Conservation (phyloP, 2,329 filamentous ascomycete species). For the Trichoderma koningii region DNA sequence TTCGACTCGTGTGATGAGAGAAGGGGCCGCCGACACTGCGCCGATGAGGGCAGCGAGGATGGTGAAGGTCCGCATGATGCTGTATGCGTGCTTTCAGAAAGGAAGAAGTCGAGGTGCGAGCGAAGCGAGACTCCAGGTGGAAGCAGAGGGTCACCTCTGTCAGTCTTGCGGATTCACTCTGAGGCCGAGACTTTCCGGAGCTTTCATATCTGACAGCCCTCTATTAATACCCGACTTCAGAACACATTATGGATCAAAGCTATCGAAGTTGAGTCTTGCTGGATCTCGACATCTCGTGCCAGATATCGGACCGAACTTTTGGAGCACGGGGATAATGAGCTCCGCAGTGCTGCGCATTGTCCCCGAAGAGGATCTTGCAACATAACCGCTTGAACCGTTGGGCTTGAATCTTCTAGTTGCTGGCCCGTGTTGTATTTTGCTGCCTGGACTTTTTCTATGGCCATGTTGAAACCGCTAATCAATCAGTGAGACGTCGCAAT, state of each 20-base stretch:
- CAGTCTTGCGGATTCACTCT: neutral
- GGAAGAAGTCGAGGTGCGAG: neutral
- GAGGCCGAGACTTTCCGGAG: neutral
- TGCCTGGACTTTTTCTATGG: neutral
- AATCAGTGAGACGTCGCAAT: neutral
- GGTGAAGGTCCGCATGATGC: slow-evolving; percentile 3
- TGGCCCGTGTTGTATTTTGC: too few relatives aligned
- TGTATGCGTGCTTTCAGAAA: neutral
- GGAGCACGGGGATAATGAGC: neutral
- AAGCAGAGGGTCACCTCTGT: too few relatives aligned
- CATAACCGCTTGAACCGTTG: too few relatives aligned
- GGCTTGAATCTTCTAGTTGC: neutral
- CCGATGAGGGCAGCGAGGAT: slow-evolving; percentile 10
- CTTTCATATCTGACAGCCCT: neutral
- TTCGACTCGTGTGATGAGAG: neutral
- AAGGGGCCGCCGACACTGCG: slow-evolving; percentile 12
- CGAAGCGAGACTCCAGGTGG: neutral
- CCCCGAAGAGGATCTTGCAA: too few relatives aligned
- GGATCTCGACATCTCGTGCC: neutral
- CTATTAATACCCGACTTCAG: slow-evolving; percentile 1
- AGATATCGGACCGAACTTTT: slow-evolving; percentile 7
- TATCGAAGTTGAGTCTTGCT: neutral
- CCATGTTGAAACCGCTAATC: neutral
- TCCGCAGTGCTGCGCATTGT: neutral
- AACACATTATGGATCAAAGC: neutral